phyloP scores from a whole-genome alignment of 495 filamentous ascomycete genomes.

The Schizothecium vesticola region DNA sequence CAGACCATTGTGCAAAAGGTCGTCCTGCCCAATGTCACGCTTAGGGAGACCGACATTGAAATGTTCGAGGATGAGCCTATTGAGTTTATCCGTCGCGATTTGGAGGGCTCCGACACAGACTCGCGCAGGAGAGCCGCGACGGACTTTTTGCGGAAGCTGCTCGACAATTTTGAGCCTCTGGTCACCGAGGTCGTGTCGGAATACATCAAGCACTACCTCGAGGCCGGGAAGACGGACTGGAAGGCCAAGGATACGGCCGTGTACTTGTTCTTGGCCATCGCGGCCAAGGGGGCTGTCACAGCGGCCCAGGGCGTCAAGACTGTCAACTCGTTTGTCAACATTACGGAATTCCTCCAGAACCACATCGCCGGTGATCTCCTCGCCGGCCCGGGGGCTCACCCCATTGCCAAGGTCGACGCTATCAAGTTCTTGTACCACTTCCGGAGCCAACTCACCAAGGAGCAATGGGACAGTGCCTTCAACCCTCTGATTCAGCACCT shows the following conservation, averaged over 20 bases:
- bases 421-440: conserved; percentile 97
- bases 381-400: conserved; percentile 56
- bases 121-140: conserved; percentile 87
- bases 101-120: conserved; percentile 94
- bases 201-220: conserved; percentile 77
- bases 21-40: conserved; percentile 82
- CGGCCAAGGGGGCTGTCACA: conserved; percentile 82
- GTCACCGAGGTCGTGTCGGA: conserved; percentile 76
- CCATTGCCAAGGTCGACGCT: conserved; percentile 91
- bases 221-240: conserved; percentile 71
- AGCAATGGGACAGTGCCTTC: conserved; percentile 83
- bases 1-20: conserved; percentile 89
- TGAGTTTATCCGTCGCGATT: conserved; percentile 91
- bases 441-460: conserved; percentile 78
- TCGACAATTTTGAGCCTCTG: conserved; percentile 76
- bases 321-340: conserved; percentile 77
- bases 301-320: conserved; percentile 79
- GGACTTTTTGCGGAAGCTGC: conserved; percentile 82
- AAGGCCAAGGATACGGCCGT: conserved; percentile 95
- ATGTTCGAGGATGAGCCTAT: conserved; percentile 98
- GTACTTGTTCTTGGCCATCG: conserved; percentile 90
- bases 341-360: conserved; percentile 87
- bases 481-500: conserved; percentile 86
- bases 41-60: conserved; percentile 90
- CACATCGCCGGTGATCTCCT: conserved; percentile 82